Evolutionary conservation across 1,284 basidiomycete species (phyloP).

Genomic region (Lentinus polychrous): DNA sequence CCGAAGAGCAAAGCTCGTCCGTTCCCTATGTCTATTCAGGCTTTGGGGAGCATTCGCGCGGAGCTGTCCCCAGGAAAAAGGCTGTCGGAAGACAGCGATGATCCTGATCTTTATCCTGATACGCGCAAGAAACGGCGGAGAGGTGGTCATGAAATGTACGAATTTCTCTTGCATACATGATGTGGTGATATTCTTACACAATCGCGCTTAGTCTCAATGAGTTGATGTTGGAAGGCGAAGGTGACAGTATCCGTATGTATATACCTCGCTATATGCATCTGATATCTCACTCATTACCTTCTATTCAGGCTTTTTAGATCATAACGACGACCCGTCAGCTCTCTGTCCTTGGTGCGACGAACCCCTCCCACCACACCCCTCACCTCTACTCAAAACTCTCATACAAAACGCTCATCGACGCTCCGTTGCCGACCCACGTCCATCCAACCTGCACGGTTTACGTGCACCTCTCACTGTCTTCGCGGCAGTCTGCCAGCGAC

Average conservation of each 20-base stretch:
- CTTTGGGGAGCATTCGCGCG: conserved; percentile 30
- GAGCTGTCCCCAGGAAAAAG: conserved; percentile 28
- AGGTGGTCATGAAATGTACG: conserved; percentile 20
- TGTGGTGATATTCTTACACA: conserved; percentile 1
- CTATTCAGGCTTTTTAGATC: conserved; percentile 35
- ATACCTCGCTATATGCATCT: not conserved
- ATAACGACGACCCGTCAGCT: conserved; percentile 48
- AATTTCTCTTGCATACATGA: conserved; percentile 13
- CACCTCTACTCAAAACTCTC: conserved; percentile 50
- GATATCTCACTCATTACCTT: conserved; percentile 7
- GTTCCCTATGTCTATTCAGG: conserved; percentile 46
- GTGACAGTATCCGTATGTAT: conserved; percentile 19
- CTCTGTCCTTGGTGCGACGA: conserved; percentile 78
- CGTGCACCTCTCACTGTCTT: conserved; percentile 57
- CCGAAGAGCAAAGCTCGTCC: conserved; percentile 23
- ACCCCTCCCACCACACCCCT: conserved; percentile 53
- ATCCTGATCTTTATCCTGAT: conserved; percentile 11
- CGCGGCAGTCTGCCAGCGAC: conserved; percentile 65
- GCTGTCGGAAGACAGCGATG: conserved; percentile 26
- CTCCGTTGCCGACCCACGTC: conserved; percentile 54
- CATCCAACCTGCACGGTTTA: conserved; percentile 61
- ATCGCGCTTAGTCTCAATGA: conserved; percentile 9
- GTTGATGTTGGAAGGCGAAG: conserved; percentile 20
- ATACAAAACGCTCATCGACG: conserved; percentile 42
- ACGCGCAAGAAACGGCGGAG: conserved; percentile 30